Conservation (phyloP, 768 basidiomycete genomes). For the Crucibulum laeve region DNA sequence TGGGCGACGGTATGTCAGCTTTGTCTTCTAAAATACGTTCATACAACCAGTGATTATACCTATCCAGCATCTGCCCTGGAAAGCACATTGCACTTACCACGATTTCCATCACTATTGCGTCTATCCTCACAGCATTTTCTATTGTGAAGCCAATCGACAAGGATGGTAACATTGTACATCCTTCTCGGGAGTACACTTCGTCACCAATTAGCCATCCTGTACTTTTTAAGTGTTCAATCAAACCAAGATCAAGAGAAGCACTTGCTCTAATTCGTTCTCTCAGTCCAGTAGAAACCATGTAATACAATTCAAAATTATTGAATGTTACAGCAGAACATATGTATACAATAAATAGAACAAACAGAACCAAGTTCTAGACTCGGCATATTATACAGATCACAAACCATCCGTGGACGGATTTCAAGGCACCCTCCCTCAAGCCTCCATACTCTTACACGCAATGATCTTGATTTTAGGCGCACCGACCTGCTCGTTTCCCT, state of each 20-base stretch:
- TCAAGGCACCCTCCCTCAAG: too few species aligned
- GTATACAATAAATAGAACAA: too few species aligned
- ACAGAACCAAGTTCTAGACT: too few species aligned
- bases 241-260: neutral
- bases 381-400: too few species aligned
- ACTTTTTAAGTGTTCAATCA: neutral
- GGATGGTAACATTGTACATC: neutral
- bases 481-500: conserved; percentile 73
- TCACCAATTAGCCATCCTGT: neutral
- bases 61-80: neutral
- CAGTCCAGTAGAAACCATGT: too few species aligned
- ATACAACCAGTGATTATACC: neutral
- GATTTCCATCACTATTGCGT: neutral
- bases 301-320: too few species aligned
- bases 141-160: neutral
- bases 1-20: conserved; percentile 11
- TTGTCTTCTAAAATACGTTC: neutral
- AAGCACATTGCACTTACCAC: neutral
- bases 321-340: too few species aligned
- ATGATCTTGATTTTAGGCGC: conserved; percentile 92
- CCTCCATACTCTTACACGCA: conserved; percentile 95
- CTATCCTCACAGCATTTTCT: neutral
- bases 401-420: too few species aligned
- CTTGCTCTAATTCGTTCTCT: neutral
- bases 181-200: neutral